Percentiles rank a stretch among this genome's conserved stretches.
phyloP scores from a whole-genome alignment of 768 basidiomycete genomes.

The Pluteus cervinus region DNA sequence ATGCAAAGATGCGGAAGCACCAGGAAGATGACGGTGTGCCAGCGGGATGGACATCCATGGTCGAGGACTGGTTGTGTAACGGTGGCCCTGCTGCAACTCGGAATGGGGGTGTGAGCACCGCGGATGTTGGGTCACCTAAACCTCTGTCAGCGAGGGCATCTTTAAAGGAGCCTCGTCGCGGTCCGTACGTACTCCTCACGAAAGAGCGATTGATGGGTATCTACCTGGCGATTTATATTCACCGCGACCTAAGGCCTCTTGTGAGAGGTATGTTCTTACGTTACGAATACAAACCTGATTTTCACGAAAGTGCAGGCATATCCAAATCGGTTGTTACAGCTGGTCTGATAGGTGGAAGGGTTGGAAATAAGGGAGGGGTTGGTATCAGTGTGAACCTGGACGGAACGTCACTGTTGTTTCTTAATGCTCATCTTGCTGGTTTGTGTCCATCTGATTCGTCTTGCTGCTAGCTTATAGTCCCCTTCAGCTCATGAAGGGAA shows the following conservation, averaged over 20 bases:
- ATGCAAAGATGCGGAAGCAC: constrained; percentile 37
- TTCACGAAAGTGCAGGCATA: constrained; percentile 52
- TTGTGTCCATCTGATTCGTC: constrained; percentile 9
- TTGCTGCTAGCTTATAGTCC: not conserved
- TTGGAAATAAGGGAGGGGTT: constrained; percentile 92
- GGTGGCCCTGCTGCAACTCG: constrained; percentile 26
- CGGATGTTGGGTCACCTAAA: constrained; percentile 38
- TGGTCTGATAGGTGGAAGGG: constrained; percentile 82
- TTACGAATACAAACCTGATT: constrained; percentile 5
- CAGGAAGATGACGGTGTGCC: constrained; percentile 24
- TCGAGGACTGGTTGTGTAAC: constrained; percentile 69
- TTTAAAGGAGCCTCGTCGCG: constrained; percentile 42
- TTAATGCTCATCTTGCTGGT: constrained; percentile 92
- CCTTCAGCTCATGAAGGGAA: constrained; percentile 68
- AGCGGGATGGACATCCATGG: constrained; percentile 67
- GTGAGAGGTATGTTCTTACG: constrained; percentile 42
- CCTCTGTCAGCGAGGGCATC: constrained; percentile 35
- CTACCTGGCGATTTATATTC: constrained; percentile 71
- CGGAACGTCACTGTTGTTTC: constrained; percentile 78
- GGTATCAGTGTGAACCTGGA: constrained; percentile 84
- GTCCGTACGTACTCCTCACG: constrained; percentile 77
- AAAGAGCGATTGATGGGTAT: constrained; percentile 94
- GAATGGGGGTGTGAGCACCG: constrained; percentile 25
- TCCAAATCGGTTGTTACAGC: constrained; percentile 83
- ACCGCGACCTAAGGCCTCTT: constrained; percentile 59